These are phyloP conservation scores for Acer yangbiense DNA, from an alignment of 345 rosid species.

Conservation along the genomic window DNA sequence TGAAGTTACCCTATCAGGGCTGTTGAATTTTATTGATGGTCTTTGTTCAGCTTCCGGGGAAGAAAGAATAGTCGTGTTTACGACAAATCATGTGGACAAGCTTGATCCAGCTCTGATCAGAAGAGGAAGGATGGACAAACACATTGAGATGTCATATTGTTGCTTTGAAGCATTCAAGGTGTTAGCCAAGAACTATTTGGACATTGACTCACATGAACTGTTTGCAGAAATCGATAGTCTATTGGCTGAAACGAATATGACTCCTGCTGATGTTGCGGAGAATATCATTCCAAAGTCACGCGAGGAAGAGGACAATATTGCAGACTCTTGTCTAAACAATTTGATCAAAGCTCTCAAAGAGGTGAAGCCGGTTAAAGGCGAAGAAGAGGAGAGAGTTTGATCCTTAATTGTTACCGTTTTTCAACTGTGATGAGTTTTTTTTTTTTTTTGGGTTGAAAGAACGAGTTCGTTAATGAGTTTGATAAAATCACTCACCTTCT, in stretches of 20 bases:
- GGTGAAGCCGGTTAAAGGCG: no score
- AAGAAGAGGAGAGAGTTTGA: no score
- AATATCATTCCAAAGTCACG: neutral
- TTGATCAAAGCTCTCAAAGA: no score
- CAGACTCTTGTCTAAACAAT: no score
- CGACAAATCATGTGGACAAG: slow-evolving; percentile 38
- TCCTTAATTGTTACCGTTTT: no score
- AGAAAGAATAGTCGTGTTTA: slow-evolving; percentile 43
- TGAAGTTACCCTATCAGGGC: slow-evolving; percentile 44
- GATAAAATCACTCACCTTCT: no score
- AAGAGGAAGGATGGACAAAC: slow-evolving; percentile 51
- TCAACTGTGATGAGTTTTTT: no score
- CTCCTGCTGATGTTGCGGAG: slow-evolving; percentile 17
- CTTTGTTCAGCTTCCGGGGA: slow-evolving; percentile 52
- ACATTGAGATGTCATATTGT: slow-evolving; percentile 48
- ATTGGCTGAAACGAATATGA: slow-evolving; percentile 36
- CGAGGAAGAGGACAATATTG: neutral
- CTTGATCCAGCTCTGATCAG: slow-evolving; percentile 53
- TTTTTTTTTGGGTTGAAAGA: no score
- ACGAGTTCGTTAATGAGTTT: no score
- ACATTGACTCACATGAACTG: no score
- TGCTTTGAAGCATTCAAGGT: slow-evolving; percentile 43
- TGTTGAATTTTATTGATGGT: slow-evolving; percentile 51
- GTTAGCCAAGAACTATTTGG: slow-evolving; percentile 38
- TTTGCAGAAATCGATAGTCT: slow-evolving; percentile 16